Evolutionary conservation across 2,329 filamentous ascomycete genomes (phyloP), one percentile per base, ranked within the genome.

Genomic region (Claviceps purpurea): DNA sequence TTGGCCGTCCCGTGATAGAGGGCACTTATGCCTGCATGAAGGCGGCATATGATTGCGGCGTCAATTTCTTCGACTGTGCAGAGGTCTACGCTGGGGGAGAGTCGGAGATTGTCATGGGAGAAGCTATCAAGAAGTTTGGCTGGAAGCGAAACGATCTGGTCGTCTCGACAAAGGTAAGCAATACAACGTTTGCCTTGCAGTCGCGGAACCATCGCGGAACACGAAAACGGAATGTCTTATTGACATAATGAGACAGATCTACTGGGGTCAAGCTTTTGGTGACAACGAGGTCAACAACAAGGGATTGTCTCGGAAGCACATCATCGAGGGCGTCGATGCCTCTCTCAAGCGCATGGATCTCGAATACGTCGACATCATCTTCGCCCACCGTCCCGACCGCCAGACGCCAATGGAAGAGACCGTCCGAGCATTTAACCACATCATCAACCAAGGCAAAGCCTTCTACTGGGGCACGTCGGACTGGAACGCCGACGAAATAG

Each of bases 401-500:
- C 70, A 78, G 47, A 85, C 82, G 0, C 83, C 82, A 2, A 85
- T 86, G 68, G 81, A 85, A 64, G 83, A 87, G 69, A 80, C 76
- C 2, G 82, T 87, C 40, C 78, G 82, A 50, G 81, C 77, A 50
- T 86, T 87, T 70, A 85, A 85, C 70, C 73, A 85, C 64, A 67
- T 87, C 50, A 85, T 87, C 63, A 72, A 81, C 64, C 74, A 73
- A 0, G 83, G 83, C 57, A 81, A 85, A 68, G 78, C 80, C 2
- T 78, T 87, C 56, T 85, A 85, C 70, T 85, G 81, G 81, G 82
- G 81, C 43, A 85, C 81, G 0, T 84, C 79, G 0, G 79, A 85
- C 64, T 85, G 82, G 81, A 74, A 72, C 55, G 79, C 82, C 44
- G 75, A 77, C 54, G 81, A 85, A 68, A 84, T 85, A 61, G 74